phyloP scores from a whole-genome alignment of 2,329 filamentous ascomycete genomes.

The Clarireedia homoeocarpa region DNA sequence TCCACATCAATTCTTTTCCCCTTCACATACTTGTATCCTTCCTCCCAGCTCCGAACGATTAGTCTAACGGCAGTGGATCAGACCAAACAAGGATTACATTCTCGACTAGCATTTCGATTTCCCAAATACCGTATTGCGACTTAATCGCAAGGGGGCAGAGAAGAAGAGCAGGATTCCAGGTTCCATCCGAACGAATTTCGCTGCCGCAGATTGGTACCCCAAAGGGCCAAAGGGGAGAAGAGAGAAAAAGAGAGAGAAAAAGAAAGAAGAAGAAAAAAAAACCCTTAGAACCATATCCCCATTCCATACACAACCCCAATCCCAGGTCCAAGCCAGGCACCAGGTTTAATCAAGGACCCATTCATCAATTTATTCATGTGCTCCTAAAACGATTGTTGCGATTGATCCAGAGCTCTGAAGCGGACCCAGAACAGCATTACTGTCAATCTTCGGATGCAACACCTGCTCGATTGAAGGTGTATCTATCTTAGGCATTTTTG shows the following conservation, averaged over 20 bases:
- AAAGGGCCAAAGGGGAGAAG: too few relatives aligned
- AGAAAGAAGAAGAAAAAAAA: too few relatives aligned
- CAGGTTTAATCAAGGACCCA: not conserved
- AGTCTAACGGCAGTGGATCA: constrained; percentile 1
- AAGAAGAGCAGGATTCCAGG: not conserved
- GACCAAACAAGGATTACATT: not conserved
- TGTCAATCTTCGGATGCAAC: constrained; percentile 12
- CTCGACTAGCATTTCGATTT: not conserved
- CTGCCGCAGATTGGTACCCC: not conserved
- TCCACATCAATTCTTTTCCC: not conserved
- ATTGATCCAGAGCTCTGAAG: not conserved
- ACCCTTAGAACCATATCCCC: too few relatives aligned
- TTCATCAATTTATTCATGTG: not conserved
- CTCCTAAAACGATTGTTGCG: not conserved
- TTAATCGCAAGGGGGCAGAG: not conserved
- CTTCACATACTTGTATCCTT: too few relatives aligned
- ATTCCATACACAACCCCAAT: too few relatives aligned
- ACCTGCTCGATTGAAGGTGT: constrained; percentile 9
- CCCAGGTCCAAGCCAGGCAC: too few relatives aligned
- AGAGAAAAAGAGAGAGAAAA: too few relatives aligned
- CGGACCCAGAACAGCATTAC: not conserved
- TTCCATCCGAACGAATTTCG: not conserved
- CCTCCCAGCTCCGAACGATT: not conserved
- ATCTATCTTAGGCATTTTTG: constrained; percentile 19
- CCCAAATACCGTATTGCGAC: not conserved